Base-by-base conservation (phyloP, 371 early-diverging fungal genomes). In the Apophysomyces elegans region DNA sequence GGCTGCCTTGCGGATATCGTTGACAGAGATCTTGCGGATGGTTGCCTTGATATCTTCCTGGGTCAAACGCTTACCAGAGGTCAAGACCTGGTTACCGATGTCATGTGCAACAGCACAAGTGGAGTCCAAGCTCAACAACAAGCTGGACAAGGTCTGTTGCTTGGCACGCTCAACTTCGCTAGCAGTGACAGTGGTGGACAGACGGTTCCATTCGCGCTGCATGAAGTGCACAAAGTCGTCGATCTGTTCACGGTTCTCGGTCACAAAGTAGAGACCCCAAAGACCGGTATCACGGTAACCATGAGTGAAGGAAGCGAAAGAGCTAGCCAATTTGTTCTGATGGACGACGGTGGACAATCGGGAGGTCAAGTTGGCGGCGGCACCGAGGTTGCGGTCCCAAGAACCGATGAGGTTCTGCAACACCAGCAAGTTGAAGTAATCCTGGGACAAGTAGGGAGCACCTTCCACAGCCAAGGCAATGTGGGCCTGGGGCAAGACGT, bases 131-230 rank as follows among this genome's bases (percentile, higher is more conserved):
- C 86, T 80, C 59, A 95, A 83, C 41, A 96, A 86, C 41, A 96
- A 83, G 41, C 88, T 81, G 4, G 94, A 92, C 87, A 93, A 93
- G 69, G 96, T 87, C 84, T 95, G 95, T 83, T 93, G 93, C 90
- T 96, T 96, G 75, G 96, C 96, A 66, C 94, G 93, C 81, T 92
- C 93, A 32, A 97, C 94, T 84, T 96, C 97, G 68, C 87, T 90
- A 58, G 91, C 90, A 47, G 93, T 91, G 65, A 94, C 88, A 36
- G 88, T 84, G 64, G 90, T 87, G 70, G 90, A 88, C 65, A 96
- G 86, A 63, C 96, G 90, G 71, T 86, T 85, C 95, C 96, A 96
- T 80, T 96, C 95, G 77, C 91, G 88, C 71, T 92, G 91, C 54
- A 93, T 87, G 78, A 90, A 86, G 86, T 95, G 91, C 59, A 91